These are phyloP conservation scores for Syzygium aqueum DNA, from an alignment of 345 rosid species.

Conservation along the genomic window DNA sequence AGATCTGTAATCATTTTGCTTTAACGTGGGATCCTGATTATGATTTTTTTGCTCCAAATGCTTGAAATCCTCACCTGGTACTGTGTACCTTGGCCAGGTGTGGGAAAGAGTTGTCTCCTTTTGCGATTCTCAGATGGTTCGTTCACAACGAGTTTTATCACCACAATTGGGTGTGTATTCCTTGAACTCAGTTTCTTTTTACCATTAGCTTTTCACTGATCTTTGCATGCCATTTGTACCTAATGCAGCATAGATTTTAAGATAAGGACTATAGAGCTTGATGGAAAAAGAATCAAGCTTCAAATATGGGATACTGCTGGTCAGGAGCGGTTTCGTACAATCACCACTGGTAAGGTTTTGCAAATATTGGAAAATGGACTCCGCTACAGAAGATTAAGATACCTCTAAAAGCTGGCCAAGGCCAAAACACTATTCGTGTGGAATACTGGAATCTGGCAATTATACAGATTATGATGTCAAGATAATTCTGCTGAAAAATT, in stretches of 20 bases:
- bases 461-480: not conserved
- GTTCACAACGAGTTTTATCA: slow-evolving; percentile 84
- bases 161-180: slow-evolving; percentile 67
- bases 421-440: not conserved
- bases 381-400: not conserved
- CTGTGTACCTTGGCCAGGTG: slow-evolving; percentile 38
- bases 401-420: not conserved
- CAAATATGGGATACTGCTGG: slow-evolving; percentile 56
- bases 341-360: slow-evolving; percentile 34
- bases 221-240: not conserved
- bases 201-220: not conserved
- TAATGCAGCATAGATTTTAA: slow-evolving; percentile 37
- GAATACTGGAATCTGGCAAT: not conserved
- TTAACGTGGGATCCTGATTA: not conserved
- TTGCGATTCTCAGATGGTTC: slow-evolving; percentile 91
- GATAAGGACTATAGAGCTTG: slow-evolving; percentile 49
- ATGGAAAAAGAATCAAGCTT: slow-evolving; percentile 40
- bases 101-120: slow-evolving; percentile 84
- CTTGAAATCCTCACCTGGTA: not conserved
- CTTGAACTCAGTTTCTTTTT: not conserved
- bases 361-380: not conserved
- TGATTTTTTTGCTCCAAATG: not conserved
- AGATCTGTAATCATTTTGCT: not conserved
- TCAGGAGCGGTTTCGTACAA: slow-evolving; percentile 47
- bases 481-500: not conserved